phyloP scores from a whole-genome alignment of 2,329 filamentous ascomycete genomes.

The Hymenoscyphus salicellus region DNA sequence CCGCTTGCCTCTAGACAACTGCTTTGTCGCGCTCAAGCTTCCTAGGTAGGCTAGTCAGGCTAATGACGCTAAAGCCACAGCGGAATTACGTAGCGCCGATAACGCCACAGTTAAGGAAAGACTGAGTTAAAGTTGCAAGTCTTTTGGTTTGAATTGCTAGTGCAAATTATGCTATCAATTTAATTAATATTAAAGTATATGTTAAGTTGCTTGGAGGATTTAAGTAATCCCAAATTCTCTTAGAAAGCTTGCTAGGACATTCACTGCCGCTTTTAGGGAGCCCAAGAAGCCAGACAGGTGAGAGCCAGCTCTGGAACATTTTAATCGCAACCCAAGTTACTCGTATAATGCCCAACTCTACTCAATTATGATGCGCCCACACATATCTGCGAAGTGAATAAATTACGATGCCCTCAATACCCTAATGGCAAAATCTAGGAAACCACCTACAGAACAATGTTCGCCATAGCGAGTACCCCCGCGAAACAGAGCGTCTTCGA shows the following conservation, averaged over 20 bases:
- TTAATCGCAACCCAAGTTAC: neutral
- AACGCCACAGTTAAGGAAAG: neutral
- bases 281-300: too few species aligned
- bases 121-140: too few species aligned
- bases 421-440: constrained; percentile 21
- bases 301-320: too few species aligned
- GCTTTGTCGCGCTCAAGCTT: neutral
- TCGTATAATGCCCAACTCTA: neutral
- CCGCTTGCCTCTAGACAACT: neutral
- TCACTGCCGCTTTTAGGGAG: too few species aligned
- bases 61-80: neutral
- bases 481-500: constrained; percentile 95
- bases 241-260: too few species aligned
- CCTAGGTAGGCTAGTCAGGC: neutral
- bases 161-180: too few species aligned
- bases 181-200: too few species aligned
- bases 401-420: constrained; percentile 1
- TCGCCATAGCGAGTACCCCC: constrained; percentile 68
- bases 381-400: neutral
- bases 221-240: too few species aligned
- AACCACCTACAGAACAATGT: constrained; percentile 46
- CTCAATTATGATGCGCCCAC: neutral
- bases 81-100: neutral
- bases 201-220: too few species aligned
- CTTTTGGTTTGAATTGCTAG: too few species aligned